A percentile compares a stretch with the other conserved stretches of the same genome.
These are phyloP conservation scores for Marchantia paleacea DNA, from an alignment of 225 moss, liverwort and hornwort genomes.

Conservation along the genomic window DNA sequence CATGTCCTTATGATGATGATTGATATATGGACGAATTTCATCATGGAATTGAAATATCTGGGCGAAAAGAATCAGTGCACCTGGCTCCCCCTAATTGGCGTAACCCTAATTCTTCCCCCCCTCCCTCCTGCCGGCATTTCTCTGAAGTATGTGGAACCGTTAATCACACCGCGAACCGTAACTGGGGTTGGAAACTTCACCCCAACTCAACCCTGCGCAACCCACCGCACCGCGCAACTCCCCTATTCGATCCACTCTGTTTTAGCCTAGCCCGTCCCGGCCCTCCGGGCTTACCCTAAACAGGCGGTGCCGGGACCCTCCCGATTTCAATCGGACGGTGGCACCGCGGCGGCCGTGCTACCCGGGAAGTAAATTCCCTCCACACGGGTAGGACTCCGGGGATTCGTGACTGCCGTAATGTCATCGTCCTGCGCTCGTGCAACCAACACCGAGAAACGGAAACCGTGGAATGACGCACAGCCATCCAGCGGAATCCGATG, in stretches of 20 bases:
- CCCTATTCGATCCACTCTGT: not conserved
- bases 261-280: not conserved
- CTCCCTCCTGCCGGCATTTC: not conserved
- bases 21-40: not conserved
- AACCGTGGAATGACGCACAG: not conserved
- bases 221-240: not conserved
- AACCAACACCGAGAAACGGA: not conserved
- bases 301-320: slow-evolving; percentile 1
- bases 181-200: not conserved
- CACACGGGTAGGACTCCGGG: not conserved
- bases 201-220: not conserved
- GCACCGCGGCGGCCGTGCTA: slow-evolving; percentile 2
- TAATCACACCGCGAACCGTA: not conserved
- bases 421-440: not conserved
- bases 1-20: not conserved
- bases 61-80: not conserved
- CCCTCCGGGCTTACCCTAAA: not conserved
- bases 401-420: not conserved
- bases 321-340: slow-evolving; percentile 9
- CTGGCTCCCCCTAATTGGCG: slow-evolving; percentile 1
- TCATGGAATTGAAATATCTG: not conserved
- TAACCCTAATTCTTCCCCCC: not conserved
- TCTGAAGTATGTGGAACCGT: not conserved
- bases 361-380: not conserved
- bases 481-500: not conserved